Evolutionary conservation across 2,329 filamentous ascomycete species (phyloP), one percentile per base, ranked within the genome.

Genomic region (Amylocarpus encephaloides): DNA sequence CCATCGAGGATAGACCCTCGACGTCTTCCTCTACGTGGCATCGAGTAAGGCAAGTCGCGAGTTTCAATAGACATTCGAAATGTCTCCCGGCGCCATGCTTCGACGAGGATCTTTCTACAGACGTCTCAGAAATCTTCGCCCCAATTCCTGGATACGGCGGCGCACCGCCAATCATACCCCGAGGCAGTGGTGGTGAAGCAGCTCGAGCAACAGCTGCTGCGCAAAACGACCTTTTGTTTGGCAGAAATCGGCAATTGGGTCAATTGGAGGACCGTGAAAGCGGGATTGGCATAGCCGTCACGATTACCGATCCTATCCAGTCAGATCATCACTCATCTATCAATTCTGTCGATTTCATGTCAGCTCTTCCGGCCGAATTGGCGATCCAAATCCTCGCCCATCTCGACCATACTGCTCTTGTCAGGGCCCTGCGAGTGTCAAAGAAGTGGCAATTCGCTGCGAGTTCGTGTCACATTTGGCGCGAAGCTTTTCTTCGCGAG

Each of bases 401-500:
- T 46, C 70, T 85, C 3, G 79, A 83, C 53, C 75, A 76, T 7
- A 51, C 70, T 1, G 73, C 74, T 1, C 68, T 85, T 11, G 67
- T 68, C 9, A 72, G 70, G 10, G 74, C 75, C 1, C 71, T 72
- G 42, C 62, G 65, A 18, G 80, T 83, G 2, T 82, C 73, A 11
- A 70, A 61, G 26, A 56, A 57, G 5, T 85, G 81, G 81, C 62
- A 70, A 35, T 51, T 62, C 11, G 64, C 76, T 1, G 66, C 73
- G 3, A 62, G 66, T 26, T 79, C 78, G 55, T 76, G 77, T 57
- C 77, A 83, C 60, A 73, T 85, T 42, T 85, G 81, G 81, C 73
- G 79, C 13, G 76, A 82, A 59, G 80, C 79, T 1, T 84, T 83
- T 60, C 65, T 83, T 30, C 70, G 80, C 13, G 78, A 82, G 60